A percentile compares a stretch with the other conserved stretches of the same genome.
Conservation (phyloP, 495 filamentous ascomycete genomes). For the Aspergillus saccharolyticus region DNA sequence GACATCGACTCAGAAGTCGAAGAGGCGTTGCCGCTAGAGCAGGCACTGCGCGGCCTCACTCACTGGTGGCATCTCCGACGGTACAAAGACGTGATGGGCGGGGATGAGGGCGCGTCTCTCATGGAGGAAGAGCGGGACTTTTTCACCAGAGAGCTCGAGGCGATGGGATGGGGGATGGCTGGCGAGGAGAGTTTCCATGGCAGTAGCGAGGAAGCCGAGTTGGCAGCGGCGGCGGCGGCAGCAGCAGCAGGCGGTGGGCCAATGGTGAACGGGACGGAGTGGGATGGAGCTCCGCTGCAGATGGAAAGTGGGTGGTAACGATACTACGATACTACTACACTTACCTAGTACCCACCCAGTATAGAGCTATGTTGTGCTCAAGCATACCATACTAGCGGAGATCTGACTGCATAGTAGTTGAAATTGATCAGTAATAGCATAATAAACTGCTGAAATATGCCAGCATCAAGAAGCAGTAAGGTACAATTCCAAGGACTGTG, state of each 20-base stretch:
- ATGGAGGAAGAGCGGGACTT: slow-evolving; percentile 82
- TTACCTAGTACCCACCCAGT: too few relatives aligned
- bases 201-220: slow-evolving; percentile 41
- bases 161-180: slow-evolving; percentile 58
- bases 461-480: not conserved
- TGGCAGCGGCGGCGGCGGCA: slow-evolving; percentile 28
- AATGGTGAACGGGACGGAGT: slow-evolving; percentile 40
- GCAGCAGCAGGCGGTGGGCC: slow-evolving; percentile 21
- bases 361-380: too few relatives aligned
- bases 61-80: slow-evolving; percentile 86
- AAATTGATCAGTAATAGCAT: too few relatives aligned
- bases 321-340: too few relatives aligned
- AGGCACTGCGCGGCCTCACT: slow-evolving; percentile 78
- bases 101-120: slow-evolving; percentile 49
- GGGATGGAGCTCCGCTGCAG: slow-evolving; percentile 40
- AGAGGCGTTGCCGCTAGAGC: slow-evolving; percentile 83
- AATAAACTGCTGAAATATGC: too few relatives aligned
- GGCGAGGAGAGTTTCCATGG: slow-evolving; percentile 33
- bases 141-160: slow-evolving; percentile 83
- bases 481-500: not conserved
- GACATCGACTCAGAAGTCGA: slow-evolving; percentile 92
- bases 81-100: slow-evolving; percentile 78
- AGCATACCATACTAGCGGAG: too few relatives aligned
- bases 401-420: too few relatives aligned
- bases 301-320: slow-evolving; percentile 39